A percentile compares a stretch with the other conserved stretches of the same genome.
Conservation (phyloP, 257 asterid genomes). For the Solanum sejunctum region DNA sequence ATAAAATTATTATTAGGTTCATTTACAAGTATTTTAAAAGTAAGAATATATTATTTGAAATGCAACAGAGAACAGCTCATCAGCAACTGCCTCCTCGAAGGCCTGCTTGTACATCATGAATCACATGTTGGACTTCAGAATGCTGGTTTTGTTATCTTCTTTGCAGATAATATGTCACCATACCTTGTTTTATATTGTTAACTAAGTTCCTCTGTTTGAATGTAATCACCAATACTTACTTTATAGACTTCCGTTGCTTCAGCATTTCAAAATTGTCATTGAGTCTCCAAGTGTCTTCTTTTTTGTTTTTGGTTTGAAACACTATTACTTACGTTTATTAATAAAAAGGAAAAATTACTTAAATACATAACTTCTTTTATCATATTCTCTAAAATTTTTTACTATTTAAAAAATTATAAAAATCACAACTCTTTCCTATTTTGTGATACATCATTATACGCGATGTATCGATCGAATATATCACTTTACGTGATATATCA, state of each 20-base stretch:
- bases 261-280: not conserved
- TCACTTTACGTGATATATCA: no score
- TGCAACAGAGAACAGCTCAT: conserved; percentile 65
- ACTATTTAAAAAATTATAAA: no score
- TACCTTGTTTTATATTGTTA: not conserved
- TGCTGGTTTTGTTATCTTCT: not conserved
- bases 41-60: not conserved
- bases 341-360: no score
- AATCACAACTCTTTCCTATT: no score
- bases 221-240: not conserved
- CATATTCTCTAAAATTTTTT: no score
- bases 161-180: not conserved
- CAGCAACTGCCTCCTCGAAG: conserved; percentile 83
- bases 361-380: no score
- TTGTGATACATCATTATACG: no score
- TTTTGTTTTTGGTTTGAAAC: not conserved
- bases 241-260: not conserved
- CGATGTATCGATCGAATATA: no score
- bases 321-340: no score
- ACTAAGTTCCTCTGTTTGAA: not conserved
- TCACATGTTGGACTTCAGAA: not conserved
- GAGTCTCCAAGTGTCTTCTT: not conserved
- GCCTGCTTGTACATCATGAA: conserved; percentile 57
- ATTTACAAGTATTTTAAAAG: not conserved
- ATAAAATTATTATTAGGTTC: not conserved